These are phyloP conservation scores for Colletotrichum australisinense DNA, from an alignment of 2,329 filamentous ascomycete genomes.

Conservation along the genomic window DNA sequence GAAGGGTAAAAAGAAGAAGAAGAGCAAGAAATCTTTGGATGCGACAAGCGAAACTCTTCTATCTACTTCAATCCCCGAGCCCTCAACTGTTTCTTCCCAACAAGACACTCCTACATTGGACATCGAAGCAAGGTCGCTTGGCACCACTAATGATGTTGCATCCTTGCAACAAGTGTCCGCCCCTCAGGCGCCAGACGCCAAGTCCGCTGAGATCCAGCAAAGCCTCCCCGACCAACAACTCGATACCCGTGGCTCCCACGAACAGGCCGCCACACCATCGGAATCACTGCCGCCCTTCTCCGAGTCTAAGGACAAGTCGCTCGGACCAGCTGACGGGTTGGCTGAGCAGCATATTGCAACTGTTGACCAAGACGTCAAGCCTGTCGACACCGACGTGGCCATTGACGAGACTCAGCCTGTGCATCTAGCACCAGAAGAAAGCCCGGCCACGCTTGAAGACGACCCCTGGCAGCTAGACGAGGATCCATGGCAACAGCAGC, in stretches of 20 bases:
- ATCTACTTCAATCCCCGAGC: not conserved
- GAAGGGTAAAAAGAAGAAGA: conserved; percentile 50
- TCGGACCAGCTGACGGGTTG: not conserved
- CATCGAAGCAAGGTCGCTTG: not conserved
- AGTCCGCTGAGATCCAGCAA: not conserved
- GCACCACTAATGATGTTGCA: not conserved
- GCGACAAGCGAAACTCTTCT: not conserved
- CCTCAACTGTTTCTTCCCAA: not conserved
- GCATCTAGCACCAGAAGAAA: not conserved
- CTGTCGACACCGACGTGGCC: not conserved
- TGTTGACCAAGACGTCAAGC: not conserved
- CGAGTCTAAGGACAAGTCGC: not conserved
- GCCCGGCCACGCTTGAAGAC: not conserved
- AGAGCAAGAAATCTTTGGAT: conserved; percentile 29
- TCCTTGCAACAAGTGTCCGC: not conserved
- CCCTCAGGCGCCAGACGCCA: not conserved
- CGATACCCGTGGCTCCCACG: not conserved
- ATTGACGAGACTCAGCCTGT: not conserved
- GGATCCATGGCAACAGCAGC: not conserved
- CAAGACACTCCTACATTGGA: not conserved
- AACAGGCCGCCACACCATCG: not conserved
- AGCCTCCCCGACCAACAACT: not conserved
- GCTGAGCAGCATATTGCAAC: not conserved
- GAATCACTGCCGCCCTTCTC: not conserved
- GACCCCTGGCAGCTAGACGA: not conserved